These are phyloP conservation scores for Tardiomyces depauwii DNA, from an alignment of 1,139 yeast species.

Conservation along the genomic window DNA sequence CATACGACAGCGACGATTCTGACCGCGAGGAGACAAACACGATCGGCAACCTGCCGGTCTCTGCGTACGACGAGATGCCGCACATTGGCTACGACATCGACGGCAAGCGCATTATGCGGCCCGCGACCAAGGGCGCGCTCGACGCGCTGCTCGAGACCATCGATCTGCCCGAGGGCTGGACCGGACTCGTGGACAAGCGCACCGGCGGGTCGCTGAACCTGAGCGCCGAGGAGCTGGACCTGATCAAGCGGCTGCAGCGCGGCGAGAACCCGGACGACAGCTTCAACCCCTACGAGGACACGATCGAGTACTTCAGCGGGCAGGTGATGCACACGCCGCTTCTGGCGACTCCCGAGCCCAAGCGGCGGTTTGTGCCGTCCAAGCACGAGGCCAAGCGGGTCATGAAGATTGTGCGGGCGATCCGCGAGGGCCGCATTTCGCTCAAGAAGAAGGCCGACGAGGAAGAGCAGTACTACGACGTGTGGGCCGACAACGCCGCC, in stretches of 20 bases:
- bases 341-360: slow-evolving; percentile 91
- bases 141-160: slow-evolving; percentile 81
- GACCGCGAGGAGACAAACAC: slow-evolving; percentile 80
- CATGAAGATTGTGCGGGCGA: slow-evolving; percentile 93
- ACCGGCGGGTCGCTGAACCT: slow-evolving; percentile 84
- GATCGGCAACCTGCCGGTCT: slow-evolving; percentile 82
- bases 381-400: slow-evolving; percentile 93
- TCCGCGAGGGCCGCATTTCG: slow-evolving; percentile 88
- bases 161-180: slow-evolving; percentile 97
- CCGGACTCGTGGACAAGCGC: slow-evolving; percentile 83
- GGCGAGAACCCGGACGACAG: slow-evolving; percentile 76
- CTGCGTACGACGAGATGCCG: slow-evolving; percentile 95
- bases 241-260: slow-evolving; percentile 74
- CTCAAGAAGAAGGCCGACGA: slow-evolving; percentile 55
- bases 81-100: slow-evolving; percentile 95
- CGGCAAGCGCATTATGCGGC: slow-evolving; percentile 97
- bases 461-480: slow-evolving; percentile 51
- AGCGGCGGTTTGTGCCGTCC: slow-evolving; percentile 91
- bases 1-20: slow-evolving; percentile 86
- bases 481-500: slow-evolving; percentile 63
- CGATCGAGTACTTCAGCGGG: slow-evolving; percentile 90
- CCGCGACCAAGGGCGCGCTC: slow-evolving; percentile 92
- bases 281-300: slow-evolving; percentile 84
- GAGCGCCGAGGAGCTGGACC: slow-evolving; percentile 80
- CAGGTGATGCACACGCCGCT: slow-evolving; percentile 85